These are phyloP conservation scores for Arthrobotrys sphaeroides DNA, from an alignment of 2,329 filamentous ascomycete species.

Conservation along the genomic window DNA sequence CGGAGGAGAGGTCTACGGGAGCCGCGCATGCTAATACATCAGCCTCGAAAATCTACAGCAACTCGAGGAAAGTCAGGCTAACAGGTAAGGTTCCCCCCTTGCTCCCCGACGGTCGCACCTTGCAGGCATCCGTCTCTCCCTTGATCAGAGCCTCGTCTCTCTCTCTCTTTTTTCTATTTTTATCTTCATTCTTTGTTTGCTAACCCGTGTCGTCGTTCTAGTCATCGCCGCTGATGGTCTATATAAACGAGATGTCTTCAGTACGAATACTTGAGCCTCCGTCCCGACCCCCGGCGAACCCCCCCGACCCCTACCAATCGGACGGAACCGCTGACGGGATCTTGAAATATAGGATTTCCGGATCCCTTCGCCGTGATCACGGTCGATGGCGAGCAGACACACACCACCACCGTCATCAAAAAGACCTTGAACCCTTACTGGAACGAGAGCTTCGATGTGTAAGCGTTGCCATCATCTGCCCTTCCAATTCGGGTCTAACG, in stretches of 20 bases:
- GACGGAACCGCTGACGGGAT: conserved; percentile 5
- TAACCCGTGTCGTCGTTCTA: conserved; percentile 62
- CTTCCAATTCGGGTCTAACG: conserved; percentile 31
- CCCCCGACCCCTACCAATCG: neutral
- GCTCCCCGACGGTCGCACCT: neutral
- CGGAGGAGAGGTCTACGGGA: conserved; percentile 20
- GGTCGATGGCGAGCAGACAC: conserved; percentile 96
- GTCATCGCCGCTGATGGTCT: conserved; percentile 98
- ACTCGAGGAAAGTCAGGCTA: conserved; percentile 54
- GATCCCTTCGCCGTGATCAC: conserved; percentile 98
- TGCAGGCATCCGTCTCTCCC: neutral
- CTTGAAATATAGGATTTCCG: conserved; percentile 76
- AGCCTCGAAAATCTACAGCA: conserved; percentile 38
- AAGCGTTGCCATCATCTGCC: conserved; percentile 58
- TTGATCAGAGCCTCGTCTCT: neutral
- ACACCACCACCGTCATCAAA: conserved; percentile 97
- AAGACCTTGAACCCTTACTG: conserved; percentile 99
- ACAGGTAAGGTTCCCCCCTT: conserved; percentile 35
- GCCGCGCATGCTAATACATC: conserved; percentile 49
- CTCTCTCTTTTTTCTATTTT: too few relatives aligned
- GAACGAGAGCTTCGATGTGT: conserved; percentile 99
- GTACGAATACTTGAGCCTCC: conserved; percentile 68
- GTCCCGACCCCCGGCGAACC: conserved; percentile 43
- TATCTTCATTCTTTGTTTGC: too few relatives aligned
- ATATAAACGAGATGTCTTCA: conserved; percentile 99